Conservation (phyloP, 805 yeast species). For the Scheffersomyces coipomensis region DNA sequence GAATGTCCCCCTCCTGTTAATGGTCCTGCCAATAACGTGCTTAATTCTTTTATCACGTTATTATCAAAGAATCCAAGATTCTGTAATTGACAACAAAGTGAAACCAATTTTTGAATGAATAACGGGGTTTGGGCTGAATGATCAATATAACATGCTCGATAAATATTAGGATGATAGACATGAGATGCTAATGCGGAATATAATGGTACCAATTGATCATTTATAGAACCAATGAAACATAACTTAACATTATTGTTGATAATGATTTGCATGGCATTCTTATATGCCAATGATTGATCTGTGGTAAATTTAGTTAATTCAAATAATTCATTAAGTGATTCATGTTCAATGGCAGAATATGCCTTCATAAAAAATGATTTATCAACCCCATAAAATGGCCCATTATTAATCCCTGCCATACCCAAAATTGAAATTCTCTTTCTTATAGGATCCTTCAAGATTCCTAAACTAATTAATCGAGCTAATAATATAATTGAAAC, state of each 20-base stretch:
- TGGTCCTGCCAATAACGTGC: conserved; percentile 75
- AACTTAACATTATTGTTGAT: conserved; percentile 73
- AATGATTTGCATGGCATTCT: conserved; percentile 63
- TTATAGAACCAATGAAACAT: conserved; percentile 82
- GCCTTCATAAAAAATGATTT: conserved; percentile 82
- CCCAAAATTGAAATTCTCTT: conserved; percentile 71
- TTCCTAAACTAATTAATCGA: conserved; percentile 59
- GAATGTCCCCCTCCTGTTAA: conserved; percentile 96
- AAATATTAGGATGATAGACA: conserved; percentile 84
- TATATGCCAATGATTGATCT: conserved; percentile 65
- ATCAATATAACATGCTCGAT: conserved; percentile 86
- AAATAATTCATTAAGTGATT: conserved; percentile 80
- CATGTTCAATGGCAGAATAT: conserved; percentile 86
- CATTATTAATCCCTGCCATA: conserved; percentile 95
- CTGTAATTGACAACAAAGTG: conserved; percentile 68
- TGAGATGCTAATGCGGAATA: conserved; percentile 85
- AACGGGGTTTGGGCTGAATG: conserved; percentile 74
- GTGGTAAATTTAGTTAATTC: conserved; percentile 81
- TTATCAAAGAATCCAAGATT: conserved; percentile 83
- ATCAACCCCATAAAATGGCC: conserved; percentile 91
- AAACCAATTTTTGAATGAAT: conserved; percentile 72
- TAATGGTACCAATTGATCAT: conserved; percentile 92
- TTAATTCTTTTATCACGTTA: conserved; percentile 81
- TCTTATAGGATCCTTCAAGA: conserved; percentile 32
- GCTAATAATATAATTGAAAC: conserved; percentile 83